A percentile compares a stretch with the other conserved stretches of the same genome.
Evolutionary conservation across 2,329 filamentous ascomycete species (phyloP).

Genomic region (Cytospora chrysosperma): DNA sequence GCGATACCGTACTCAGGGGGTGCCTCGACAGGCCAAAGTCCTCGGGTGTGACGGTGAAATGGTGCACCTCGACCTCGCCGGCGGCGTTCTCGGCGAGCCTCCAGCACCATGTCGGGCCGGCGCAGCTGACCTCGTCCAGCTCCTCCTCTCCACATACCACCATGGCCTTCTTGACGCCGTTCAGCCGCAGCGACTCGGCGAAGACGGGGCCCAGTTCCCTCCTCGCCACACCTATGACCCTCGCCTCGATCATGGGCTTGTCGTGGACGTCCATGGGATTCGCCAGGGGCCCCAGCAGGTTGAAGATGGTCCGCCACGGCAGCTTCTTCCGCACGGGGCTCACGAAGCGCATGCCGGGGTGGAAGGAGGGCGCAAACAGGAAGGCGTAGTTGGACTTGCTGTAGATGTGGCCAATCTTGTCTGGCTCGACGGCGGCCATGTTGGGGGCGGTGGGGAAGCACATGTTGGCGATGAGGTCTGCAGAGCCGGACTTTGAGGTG

Average conservation of each 20-base stretch:
- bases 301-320: slow-evolving; percentile 96
- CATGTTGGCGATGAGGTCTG: slow-evolving; percentile 81
- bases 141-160: slow-evolving; percentile 94
- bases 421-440: slow-evolving; percentile 70
- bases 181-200: slow-evolving; percentile 75
- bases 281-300: slow-evolving; percentile 86
- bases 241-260: slow-evolving; percentile 68
- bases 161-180: slow-evolving; percentile 78
- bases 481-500: slow-evolving; percentile 92
- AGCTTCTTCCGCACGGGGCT: slow-evolving; percentile 83
- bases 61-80: slow-evolving; percentile 59
- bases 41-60: slow-evolving; percentile 75
- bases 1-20: slow-evolving; percentile 73
- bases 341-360: slow-evolving; percentile 89
- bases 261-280: slow-evolving; percentile 75
- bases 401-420: slow-evolving; percentile 72
- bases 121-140: slow-evolving; percentile 92
- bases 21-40: slow-evolving; percentile 84
- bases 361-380: slow-evolving; percentile 93
- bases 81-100: slow-evolving; percentile 55
- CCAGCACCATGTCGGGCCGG: slow-evolving; percentile 88
- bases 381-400: slow-evolving; percentile 86
- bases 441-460: slow-evolving; percentile 65
- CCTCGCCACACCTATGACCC: slow-evolving; percentile 89
- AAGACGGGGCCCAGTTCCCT: slow-evolving; percentile 86